Conservation (phyloP, 2,329 filamentous ascomycete species). For the Arthrocladium fulminans region DNA sequence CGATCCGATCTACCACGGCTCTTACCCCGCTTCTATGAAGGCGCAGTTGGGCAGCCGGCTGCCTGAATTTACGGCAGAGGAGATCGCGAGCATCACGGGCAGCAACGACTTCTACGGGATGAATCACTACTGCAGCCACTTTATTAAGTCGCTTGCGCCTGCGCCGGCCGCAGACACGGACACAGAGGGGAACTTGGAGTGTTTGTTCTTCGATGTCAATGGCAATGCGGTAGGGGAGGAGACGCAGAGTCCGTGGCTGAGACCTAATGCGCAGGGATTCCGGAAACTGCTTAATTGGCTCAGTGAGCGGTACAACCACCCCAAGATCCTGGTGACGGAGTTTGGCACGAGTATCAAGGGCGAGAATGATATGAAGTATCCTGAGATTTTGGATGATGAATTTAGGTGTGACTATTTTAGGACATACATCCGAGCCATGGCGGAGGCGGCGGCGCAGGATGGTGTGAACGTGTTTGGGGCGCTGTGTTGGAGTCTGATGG, state of each 20-base stretch:
- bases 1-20: conserved; percentile 75
- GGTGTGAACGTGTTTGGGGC: conserved; percentile 73
- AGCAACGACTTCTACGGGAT: conserved; percentile 91
- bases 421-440: conserved; percentile 68
- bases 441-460: conserved; percentile 60
- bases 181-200: conserved; percentile 66
- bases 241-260: conserved; percentile 74
- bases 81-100: conserved; percentile 65
- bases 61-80: conserved; percentile 64
- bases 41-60: conserved; percentile 70
- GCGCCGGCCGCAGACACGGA: conserved; percentile 55
- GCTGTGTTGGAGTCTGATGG: conserved; percentile 80
- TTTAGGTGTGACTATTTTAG: conserved; percentile 74
- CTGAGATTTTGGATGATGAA: conserved; percentile 67
- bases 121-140: conserved; percentile 90
- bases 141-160: conserved; percentile 57
- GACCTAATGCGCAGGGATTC: conserved; percentile 67
- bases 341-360: conserved; percentile 78
- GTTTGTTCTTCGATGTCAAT: conserved; percentile 59
- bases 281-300: conserved; percentile 68
- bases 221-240: conserved; percentile 69
- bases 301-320: conserved; percentile 63
- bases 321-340: conserved; percentile 79
- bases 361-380: conserved; percentile 59
- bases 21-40: conserved; percentile 76